Percentiles rank a stretch among this genome's conserved stretches.
Evolutionary conservation across 768 basidiomycete genomes (phyloP).

Genomic region (Suillus subluteus): DNA sequence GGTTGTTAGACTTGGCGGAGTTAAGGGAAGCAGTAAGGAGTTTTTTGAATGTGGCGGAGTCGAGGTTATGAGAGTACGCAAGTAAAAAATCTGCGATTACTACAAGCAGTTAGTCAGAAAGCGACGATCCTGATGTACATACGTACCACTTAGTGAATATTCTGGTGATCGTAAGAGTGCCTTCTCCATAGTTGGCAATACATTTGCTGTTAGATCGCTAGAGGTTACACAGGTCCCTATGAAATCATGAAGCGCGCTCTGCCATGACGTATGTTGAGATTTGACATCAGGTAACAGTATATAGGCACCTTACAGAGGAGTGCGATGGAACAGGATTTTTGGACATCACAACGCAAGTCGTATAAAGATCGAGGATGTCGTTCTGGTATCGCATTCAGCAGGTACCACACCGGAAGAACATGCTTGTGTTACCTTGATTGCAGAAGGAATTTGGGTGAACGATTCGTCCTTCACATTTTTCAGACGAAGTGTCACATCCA

Average conservation of each 20-base stretch:
- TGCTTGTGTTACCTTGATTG: slow-evolving; percentile 46
- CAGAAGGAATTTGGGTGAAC: slow-evolving; percentile 45
- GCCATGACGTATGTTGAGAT: slow-evolving; percentile 17
- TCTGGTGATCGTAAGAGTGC: slow-evolving; percentile 84
- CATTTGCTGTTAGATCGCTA: slow-evolving; percentile 51
- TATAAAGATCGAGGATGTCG: slow-evolving; percentile 63
- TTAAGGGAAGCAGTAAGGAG: slow-evolving; percentile 63
- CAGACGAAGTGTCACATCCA: slow-evolving; percentile 73
- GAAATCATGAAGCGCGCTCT: slow-evolving; percentile 66
- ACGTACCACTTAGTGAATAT: slow-evolving; percentile 64
- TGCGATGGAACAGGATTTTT: slow-evolving; percentile 65
- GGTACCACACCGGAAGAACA: not conserved
- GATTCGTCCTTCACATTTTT: slow-evolving; percentile 54
- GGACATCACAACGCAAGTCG: slow-evolving; percentile 64
- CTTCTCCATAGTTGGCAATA: slow-evolving; percentile 81
- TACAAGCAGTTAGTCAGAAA: slow-evolving; percentile 27
- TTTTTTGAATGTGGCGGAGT: slow-evolving; percentile 51
- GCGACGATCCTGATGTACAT: not conserved
- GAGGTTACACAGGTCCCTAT: slow-evolving; percentile 53
- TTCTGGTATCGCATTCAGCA: slow-evolving; percentile 39
- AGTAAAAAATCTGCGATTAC: slow-evolving; percentile 62
- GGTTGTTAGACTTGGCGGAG: slow-evolving; percentile 76
- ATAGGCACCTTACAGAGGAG: slow-evolving; percentile 48
- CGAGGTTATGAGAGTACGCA: slow-evolving; percentile 54
- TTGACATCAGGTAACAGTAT: slow-evolving; percentile 13